phyloP scores from a whole-genome alignment of 257 asterid genomes.

The Euphrasia confusa region DNA sequence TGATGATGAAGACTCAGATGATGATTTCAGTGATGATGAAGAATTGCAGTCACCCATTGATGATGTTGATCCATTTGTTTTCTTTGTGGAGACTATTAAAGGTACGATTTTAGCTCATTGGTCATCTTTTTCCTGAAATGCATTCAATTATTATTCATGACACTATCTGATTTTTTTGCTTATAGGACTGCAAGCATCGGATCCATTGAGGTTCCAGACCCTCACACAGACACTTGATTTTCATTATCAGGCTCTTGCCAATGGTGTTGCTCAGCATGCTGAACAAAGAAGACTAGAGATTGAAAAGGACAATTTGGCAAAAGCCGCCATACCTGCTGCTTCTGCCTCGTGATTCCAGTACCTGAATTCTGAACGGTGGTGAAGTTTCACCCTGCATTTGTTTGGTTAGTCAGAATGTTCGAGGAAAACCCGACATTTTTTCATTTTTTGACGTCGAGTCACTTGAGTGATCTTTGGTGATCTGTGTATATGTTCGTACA shows the following conservation, averaged over 20 bases:
- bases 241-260: conserved; percentile 82
- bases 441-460: conserved; percentile 24
- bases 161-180: conserved; percentile 6
- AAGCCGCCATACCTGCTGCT: conserved; percentile 46
- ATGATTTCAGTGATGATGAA: conserved; percentile 92
- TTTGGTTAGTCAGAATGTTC: not conserved
- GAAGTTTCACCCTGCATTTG: too few species aligned
- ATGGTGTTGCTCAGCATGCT: conserved; percentile 95
- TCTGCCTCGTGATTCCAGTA: conserved; percentile 40
- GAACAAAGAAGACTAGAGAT: conserved; percentile 71
- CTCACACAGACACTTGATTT: conserved; percentile 78
- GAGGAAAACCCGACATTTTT: conserved; percentile 25
- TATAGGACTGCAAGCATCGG: conserved; percentile 79
- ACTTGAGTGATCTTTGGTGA: conserved; percentile 28
- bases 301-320: conserved; percentile 70
- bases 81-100: conserved; percentile 81
- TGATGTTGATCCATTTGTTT: conserved; percentile 90
- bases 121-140: not conserved
- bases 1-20: conserved; percentile 72
- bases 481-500: conserved; percentile 25
- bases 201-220: conserved; percentile 82
- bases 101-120: conserved; percentile 37
- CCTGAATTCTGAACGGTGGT: too few species aligned
- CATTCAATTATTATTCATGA: not conserved
- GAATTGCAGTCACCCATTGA: conserved; percentile 96